Conservation (phyloP, 192 early-diverging fungal species). For the Rhizophagus clarus region DNA sequence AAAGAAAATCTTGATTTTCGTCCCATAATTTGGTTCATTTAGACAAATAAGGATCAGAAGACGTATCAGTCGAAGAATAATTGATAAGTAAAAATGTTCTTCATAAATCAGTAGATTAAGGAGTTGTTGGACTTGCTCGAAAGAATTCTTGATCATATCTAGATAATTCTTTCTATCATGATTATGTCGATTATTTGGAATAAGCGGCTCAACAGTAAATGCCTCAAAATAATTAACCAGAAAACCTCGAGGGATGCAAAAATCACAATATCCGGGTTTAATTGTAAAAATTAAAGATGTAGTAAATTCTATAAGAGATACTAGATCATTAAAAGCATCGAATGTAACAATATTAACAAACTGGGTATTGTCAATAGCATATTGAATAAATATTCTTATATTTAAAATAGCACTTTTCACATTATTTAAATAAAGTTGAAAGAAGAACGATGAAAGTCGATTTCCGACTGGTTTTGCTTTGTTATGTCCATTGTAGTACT, state of each 20-base stretch:
- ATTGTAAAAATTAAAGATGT: slow-evolving; percentile 3
- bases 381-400: background rate
- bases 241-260: background rate
- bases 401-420: background rate
- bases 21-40: background rate
- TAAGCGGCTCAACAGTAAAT: background rate
- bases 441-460: slow-evolving; percentile 9
- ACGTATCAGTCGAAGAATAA: slow-evolving; percentile 25
- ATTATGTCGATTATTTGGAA: background rate
- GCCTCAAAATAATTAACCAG: slow-evolving; percentile 11
- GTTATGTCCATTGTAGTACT: background rate
- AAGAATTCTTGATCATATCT: background rate
- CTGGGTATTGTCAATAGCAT: background rate
- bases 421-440: background rate
- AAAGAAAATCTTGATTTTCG: background rate
- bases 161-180: background rate
- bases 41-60: slow-evolving; percentile 17
- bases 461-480: slow-evolving; percentile 3
- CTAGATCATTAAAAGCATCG: slow-evolving; percentile 1
- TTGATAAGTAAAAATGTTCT: background rate
- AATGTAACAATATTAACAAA: background rate
- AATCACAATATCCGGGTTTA: slow-evolving; percentile 2
- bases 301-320: slow-evolving; percentile 19
- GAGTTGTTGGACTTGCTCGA: slow-evolving; percentile 12
- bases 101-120: background rate